Conservation (phyloP, 1,284 basidiomycete genomes). For the Sporisorium scitamineum region DNA sequence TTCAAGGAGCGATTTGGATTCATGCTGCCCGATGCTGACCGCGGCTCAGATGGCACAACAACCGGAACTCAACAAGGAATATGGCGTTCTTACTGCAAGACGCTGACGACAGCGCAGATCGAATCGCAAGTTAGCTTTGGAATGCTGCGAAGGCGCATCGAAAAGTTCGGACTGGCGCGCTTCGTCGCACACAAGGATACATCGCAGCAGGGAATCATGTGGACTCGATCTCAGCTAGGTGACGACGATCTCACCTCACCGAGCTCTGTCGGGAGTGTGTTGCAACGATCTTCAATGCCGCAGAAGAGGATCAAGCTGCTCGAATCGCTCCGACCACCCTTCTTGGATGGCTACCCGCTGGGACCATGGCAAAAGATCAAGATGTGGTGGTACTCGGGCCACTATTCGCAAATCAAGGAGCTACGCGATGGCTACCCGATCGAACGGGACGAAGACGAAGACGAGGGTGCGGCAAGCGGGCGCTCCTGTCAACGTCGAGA, state of each 20-base stretch:
- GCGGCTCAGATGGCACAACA: not conserved
- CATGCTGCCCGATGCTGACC: slow-evolving; percentile 14
- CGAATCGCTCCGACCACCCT: slow-evolving; percentile 65
- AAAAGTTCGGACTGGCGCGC: slow-evolving; percentile 67
- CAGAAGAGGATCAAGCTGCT: slow-evolving; percentile 54
- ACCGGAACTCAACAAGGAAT: not conserved
- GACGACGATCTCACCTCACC: not conserved
- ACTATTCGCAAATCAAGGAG: slow-evolving; percentile 49
- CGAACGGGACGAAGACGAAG: slow-evolving; percentile 44
- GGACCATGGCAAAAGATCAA: slow-evolving; percentile 59
- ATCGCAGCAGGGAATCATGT: slow-evolving; percentile 59
- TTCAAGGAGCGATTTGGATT: slow-evolving; percentile 57
- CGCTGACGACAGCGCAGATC: slow-evolving; percentile 57
- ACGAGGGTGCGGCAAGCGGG: slow-evolving; percentile 2
- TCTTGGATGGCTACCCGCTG: slow-evolving; percentile 65
- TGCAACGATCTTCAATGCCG: slow-evolving; percentile 35
- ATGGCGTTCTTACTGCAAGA: slow-evolving; percentile 49
- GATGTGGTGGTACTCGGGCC: slow-evolving; percentile 56
- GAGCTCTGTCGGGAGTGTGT: slow-evolving; percentile 7
- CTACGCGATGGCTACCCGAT: slow-evolving; percentile 49
- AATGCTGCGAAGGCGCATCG: slow-evolving; percentile 61
- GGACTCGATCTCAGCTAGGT: slow-evolving; percentile 40
- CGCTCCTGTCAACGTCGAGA: not conserved
- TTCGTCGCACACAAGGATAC: slow-evolving; percentile 66
- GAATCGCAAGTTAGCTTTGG: slow-evolving; percentile 58